Evolutionary conservation across 768 basidiomycete genomes (phyloP), one percentile per base, ranked within the genome.

Genomic region (Neoboletus subvelutipes): DNA sequence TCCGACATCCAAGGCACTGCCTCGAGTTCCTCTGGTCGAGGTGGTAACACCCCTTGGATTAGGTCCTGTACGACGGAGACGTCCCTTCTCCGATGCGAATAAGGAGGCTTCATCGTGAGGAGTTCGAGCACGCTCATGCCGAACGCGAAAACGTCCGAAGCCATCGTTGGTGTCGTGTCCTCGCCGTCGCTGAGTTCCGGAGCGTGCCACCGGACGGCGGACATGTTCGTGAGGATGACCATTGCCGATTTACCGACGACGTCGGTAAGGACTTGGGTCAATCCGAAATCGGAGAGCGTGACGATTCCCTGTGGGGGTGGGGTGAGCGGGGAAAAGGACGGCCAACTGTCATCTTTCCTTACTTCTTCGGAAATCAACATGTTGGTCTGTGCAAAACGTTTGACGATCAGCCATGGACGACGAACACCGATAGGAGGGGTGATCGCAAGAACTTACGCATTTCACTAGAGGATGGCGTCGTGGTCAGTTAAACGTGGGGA

Each of bases 61-160:
- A 84, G 73, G 55, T 77, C 76, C 55, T 72, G 73, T 41, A 84
- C 75, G 24, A 86, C 83, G 28, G 76, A 67, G 11, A 80, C 72
- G 60, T 85, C 83, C 20, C 79, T 73, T 60, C 70, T 80, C 45
- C 74, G 74, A 50, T 83, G 74, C 11, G 78, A 67, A 63, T 80
- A 86, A 0, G 85, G 86, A 37, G 66, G 67, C 33, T 64, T 66
- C 64, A 80, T 77, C 6, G 85, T 85, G 33, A 83, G 64, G 48
- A 85, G 76, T 60, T 86, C 85, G 26, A 86, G 73, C 34, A 82
- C 74, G 13, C 81, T 76, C 85, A 86, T 86, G 12, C 78, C 80
- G 52, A 78, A 86, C 4, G 83, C 81, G 58, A 85, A 86, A 0
- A 79, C 72, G 62, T 86, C 85, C 13, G 80, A 76, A 43, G 72